Base-by-base conservation (phyloP, 2,329 filamentous ascomycete genomes). In the Cladosporium sp. region DNA sequence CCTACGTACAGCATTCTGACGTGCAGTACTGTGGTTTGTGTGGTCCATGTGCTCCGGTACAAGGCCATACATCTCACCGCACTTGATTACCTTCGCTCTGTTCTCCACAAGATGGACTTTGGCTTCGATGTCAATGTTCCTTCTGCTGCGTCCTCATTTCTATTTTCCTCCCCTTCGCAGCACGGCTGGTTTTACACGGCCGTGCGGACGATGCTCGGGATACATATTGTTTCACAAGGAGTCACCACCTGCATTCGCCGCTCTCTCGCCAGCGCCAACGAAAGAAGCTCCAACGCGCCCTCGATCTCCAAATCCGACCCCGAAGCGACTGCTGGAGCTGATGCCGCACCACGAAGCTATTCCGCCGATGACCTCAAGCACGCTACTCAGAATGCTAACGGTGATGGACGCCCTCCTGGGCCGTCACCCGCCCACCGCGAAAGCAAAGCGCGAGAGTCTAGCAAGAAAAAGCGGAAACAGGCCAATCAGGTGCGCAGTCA, bases 401-500 rank as follows among this genome's bases (percentile, higher is more conserved):
- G 68, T 54, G 75, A 77, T 58, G 73, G 71, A 63, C 73, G 72
- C 63, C 75, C 69, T 64, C 77, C 73, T 36, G 73, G 72, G 54
- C 73, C 71, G 64, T 69, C 80, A 65, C 74, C 78, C 20, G 71
- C 73, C 48, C 59, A 72, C 50, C 76, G 77, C 61, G 75, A 80
- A 47, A 72, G 68, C 64, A 82, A 74, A 69, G 78, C 79, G 68
- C 82, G 72, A 70, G 65, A 80, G 72, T 74, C 83, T 65, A 73
- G 70, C 58, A 95, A 93, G 72, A 93, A 89, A 73, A 86, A 88
- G 73, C 83, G 87, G 72, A 92, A 93, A 73, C 89, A 95, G 71
- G 92, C 88, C 65, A 90, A 89, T 52, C 88, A 93, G 69, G 89
- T 95, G 59, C 80, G 91, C 68, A 88, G 89, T 67, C 85, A 89